Conservation (phyloP, 2,329 filamentous ascomycete genomes). For the Aspergillus pseudotamarii region DNA sequence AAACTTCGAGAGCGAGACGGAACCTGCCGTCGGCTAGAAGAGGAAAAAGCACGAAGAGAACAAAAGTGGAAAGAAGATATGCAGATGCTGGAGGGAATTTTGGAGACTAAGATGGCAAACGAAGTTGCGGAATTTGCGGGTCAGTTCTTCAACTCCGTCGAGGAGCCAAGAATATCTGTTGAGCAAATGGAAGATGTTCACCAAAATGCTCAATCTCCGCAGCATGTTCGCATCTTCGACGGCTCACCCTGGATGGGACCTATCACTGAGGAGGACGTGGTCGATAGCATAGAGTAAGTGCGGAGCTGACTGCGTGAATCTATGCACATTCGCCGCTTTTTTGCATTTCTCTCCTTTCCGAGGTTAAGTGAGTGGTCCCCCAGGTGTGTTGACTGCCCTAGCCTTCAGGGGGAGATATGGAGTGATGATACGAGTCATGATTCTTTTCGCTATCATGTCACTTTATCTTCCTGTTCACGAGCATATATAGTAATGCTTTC, state of each 20-base stretch:
- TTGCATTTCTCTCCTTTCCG: neutral
- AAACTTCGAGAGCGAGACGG: conserved; percentile 42
- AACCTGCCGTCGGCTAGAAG: conserved; percentile 41
- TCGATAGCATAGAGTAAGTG: conserved; percentile 3
- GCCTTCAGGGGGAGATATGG: neutral
- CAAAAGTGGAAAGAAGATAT: conserved; percentile 46
- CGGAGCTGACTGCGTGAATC: neutral
- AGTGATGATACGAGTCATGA: neutral
- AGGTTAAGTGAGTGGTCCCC: neutral
- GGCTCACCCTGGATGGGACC: conserved; percentile 2
- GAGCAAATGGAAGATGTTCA: conserved; percentile 17
- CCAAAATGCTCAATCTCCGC: neutral
- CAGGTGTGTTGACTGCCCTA: neutral
- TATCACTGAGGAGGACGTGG: conserved; percentile 5
- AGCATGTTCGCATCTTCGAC: conserved; percentile 3
- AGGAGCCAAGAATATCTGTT: conserved; percentile 11
- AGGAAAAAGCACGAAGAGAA: conserved; percentile 42
- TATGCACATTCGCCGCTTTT: neutral
- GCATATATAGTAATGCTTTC: neutral
- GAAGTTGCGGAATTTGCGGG: conserved; percentile 45
- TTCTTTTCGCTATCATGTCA: neutral
- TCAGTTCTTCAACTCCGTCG: conserved; percentile 41
- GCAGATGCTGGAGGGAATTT: conserved; percentile 42
- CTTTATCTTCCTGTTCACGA: neutral
- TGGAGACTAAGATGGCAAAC: conserved; percentile 46